Evolutionary conservation across 2,329 filamentous ascomycete genomes (phyloP).

Genomic region (Neonectria coccinea): DNA sequence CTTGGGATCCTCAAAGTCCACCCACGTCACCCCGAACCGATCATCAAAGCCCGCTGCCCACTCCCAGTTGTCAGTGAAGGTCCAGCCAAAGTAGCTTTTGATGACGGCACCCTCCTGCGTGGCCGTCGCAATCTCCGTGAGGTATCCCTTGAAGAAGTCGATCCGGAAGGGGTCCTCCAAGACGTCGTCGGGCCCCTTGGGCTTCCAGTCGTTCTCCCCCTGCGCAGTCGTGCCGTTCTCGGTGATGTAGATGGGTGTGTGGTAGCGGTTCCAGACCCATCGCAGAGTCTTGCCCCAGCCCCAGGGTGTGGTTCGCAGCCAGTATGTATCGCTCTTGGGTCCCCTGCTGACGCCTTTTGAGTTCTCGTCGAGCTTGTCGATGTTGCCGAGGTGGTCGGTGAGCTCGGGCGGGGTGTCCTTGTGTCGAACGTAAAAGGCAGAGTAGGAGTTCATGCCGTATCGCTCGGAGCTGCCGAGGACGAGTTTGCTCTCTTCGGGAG

Average conservation of each 20-base stretch:
- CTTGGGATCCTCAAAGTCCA: slow-evolving; percentile 48
- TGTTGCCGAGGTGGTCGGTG: slow-evolving; percentile 55
- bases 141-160: slow-evolving; percentile 54
- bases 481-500: slow-evolving; percentile 53
- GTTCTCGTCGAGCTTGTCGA: slow-evolving; percentile 52
- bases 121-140: slow-evolving; percentile 53
- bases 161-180: slow-evolving; percentile 54
- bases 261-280: slow-evolving; percentile 56
- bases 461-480: slow-evolving; percentile 53
- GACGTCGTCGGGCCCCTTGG: slow-evolving; percentile 47
- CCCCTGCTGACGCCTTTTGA: slow-evolving; percentile 50
- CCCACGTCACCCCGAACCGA: slow-evolving; percentile 55
- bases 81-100: slow-evolving; percentile 57
- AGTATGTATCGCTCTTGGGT: slow-evolving; percentile 53
- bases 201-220: slow-evolving; percentile 52
- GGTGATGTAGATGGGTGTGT: slow-evolving; percentile 56
- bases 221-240: slow-evolving; percentile 57
- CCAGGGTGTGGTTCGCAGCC: slow-evolving; percentile 54
- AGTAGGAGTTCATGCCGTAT: slow-evolving; percentile 60
- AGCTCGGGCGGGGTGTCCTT: slow-evolving; percentile 51
- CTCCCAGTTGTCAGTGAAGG: slow-evolving; percentile 58
- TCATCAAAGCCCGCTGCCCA: slow-evolving; percentile 57
- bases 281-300: slow-evolving; percentile 53
- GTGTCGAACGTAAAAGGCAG: slow-evolving; percentile 53
- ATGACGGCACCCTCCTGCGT: slow-evolving; percentile 53